Conservation (phyloP, 2,329 filamentous ascomycete genomes). For the Neonectria neomacrospora region DNA sequence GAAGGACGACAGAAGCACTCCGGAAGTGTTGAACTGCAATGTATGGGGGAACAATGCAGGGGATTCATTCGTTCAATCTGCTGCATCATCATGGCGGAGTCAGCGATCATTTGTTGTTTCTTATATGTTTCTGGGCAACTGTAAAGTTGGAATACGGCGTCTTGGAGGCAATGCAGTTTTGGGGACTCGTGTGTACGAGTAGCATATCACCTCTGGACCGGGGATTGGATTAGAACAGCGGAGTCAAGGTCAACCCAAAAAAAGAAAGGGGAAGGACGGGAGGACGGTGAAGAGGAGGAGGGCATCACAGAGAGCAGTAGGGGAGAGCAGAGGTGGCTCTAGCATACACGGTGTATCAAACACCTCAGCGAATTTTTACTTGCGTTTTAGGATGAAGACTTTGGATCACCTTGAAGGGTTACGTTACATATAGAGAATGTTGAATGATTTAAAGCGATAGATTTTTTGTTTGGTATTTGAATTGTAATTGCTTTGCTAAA, state of each 20-base stretch:
- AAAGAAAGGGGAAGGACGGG: slow-evolving; percentile 2
- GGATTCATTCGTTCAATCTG: slow-evolving; percentile 25
- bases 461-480: slow-evolving; percentile 2
- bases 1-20: slow-evolving; percentile 20
- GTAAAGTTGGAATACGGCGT: slow-evolving; percentile 38
- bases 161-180: slow-evolving; percentile 24
- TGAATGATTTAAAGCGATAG: background rate
- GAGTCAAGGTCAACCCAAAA: slow-evolving; percentile 23
- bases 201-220: slow-evolving; percentile 31
- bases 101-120: slow-evolving; percentile 32
- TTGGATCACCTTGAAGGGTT: background rate
- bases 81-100: slow-evolving; percentile 38
- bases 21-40: slow-evolving; percentile 25
- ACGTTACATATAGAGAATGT: background rate
- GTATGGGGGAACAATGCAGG: slow-evolving; percentile 11
- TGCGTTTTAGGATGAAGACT: slow-evolving; percentile 1
- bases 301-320: background rate
- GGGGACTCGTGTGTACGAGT: slow-evolving; percentile 39
- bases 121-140: slow-evolving; percentile 17
- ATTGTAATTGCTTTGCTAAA: slow-evolving; percentile 24
- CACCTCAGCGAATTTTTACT: slow-evolving; percentile 37
- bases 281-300: background rate
- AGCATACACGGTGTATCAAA: slow-evolving; percentile 34
- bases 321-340: slow-evolving; percentile 18
- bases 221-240: slow-evolving; percentile 27